Evolutionary conservation across 441 rosid species (phyloP).

Genomic region (Croton setiger): DNA sequence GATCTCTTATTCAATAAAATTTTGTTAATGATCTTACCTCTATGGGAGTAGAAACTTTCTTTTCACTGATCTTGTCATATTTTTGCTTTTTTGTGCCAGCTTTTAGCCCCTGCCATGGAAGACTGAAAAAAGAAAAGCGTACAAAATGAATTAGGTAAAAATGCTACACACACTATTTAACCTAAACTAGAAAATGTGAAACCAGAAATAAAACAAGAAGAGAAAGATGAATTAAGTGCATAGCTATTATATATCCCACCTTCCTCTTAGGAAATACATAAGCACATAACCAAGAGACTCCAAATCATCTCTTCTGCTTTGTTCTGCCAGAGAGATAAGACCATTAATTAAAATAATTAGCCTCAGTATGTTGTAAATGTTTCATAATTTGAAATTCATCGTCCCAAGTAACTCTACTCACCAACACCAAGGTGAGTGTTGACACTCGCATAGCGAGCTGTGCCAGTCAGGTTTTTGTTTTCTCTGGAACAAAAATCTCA

Average conservation of each 20-base stretch:
- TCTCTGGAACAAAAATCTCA: constrained; percentile 45
- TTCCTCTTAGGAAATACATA: constrained; percentile 89
- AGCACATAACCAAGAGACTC: constrained; percentile 92
- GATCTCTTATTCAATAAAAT: constrained; percentile 6
- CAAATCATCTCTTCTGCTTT: constrained; percentile 94
- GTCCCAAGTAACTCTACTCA: constrained; percentile 34
- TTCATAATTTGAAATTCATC: constrained; percentile 19
- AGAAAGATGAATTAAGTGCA: constrained; percentile 9
- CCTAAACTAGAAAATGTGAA: constrained; percentile 18
- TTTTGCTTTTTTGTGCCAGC: constrained; percentile 95
- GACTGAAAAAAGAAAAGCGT: constrained; percentile 41
- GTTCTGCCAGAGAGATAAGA: constrained; percentile 47
- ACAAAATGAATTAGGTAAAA: constrained; percentile 18
- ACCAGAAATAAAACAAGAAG: constrained; percentile 6
- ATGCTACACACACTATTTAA: constrained; percentile 8
- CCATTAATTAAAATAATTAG: not conserved
- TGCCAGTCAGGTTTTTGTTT: constrained; percentile 88
- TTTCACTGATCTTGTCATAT: constrained; percentile 89
- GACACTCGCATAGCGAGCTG: constrained; percentile 95
- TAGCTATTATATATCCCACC: constrained; percentile 37
- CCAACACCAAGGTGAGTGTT: constrained; percentile 93
- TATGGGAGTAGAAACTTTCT: constrained; percentile 75
- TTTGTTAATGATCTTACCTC: constrained; percentile 43
- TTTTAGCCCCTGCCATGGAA: constrained; percentile 92
- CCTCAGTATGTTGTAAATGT: constrained; percentile 15